Evolutionary conservation across 2,329 filamentous ascomycete species (phyloP), one percentile per base, ranked within the genome.

Genomic region (Periconia sp.): DNA sequence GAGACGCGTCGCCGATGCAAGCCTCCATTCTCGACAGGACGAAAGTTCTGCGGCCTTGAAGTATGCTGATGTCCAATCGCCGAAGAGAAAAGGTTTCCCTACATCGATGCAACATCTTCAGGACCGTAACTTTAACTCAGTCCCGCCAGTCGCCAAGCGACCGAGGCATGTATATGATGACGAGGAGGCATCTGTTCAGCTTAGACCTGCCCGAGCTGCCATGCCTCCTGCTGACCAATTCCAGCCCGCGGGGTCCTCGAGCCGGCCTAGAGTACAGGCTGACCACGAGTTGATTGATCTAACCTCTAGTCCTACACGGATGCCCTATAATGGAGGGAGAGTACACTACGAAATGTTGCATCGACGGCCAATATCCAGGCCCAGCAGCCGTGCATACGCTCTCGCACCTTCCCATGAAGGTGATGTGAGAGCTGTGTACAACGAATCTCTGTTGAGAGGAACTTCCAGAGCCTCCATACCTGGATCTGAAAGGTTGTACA

Each of bases 241-340:
- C n/a, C n/a, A n/a, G n/a, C n/a, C n/a, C n/a, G n/a, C n/a, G n/a
- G n/a, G n/a, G n/a, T n/a, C 12, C 24, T 18, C 33, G 35, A 13
- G 22, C 37, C 44, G 8, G 32, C 28, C 21, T n/a, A n/a, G n/a
- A n/a, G n/a, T n/a, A n/a, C n/a, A n/a, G n/a, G n/a, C n/a, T n/a
- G n/a, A n/a, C n/a, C 43, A 50, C 30, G 47, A 56, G 17, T 26
- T 50, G n/a, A 31, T 57, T 56, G 52, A 64, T 50, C 39, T 65
- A 52, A 64, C 54, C 29, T 51, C 48, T 52, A 65, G 59, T 40
- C 54, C 54, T 26, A 44, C 46, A 23, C 50, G 46, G n/a, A n/a
- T n/a, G 31, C 42, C 48, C 24, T 31, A 39, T 19, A 36, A 38
- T 22, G 33, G 33, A 21, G 43, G 43, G 18, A 43, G 46, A 42